Evolutionary conservation across 345 rosid genomes (phyloP).

Genomic region (Punica granatum): DNA sequence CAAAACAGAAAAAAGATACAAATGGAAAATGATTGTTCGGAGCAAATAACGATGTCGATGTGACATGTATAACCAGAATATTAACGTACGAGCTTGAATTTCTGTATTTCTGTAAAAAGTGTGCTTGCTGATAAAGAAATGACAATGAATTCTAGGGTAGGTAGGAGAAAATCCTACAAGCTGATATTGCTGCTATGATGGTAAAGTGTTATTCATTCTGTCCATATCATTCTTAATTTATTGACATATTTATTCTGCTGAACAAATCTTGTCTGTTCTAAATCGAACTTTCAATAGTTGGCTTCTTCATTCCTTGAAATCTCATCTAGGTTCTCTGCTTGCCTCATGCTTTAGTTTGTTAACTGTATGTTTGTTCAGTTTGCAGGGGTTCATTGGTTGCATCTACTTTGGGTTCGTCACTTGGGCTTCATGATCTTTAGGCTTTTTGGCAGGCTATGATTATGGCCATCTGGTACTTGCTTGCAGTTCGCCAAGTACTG

Average conservation of each 20-base stretch:
- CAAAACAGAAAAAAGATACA: too few relatives aligned
- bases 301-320: background rate
- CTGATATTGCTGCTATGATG: background rate
- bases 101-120: too few relatives aligned
- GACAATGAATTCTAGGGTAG: background rate
- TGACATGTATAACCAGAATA: too few relatives aligned
- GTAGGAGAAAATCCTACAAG: background rate
- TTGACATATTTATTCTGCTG: background rate
- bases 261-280: background rate
- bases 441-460: background rate
- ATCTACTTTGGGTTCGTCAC: background rate
- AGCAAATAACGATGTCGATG: too few relatives aligned
- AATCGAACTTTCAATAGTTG: background rate
- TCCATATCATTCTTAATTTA: background rate
- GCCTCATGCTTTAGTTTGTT: background rate
- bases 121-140: background rate
- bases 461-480: background rate
- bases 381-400: background rate
- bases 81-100: too few relatives aligned
- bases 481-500: background rate
- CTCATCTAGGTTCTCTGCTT: background rate
- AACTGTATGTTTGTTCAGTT: background rate
- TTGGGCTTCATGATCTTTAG: background rate
- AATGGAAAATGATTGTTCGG: too few relatives aligned
- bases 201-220: background rate